Conservation (phyloP, 2,329 filamentous ascomycete species). For the Pseudovirgaria hyperparasitica region DNA sequence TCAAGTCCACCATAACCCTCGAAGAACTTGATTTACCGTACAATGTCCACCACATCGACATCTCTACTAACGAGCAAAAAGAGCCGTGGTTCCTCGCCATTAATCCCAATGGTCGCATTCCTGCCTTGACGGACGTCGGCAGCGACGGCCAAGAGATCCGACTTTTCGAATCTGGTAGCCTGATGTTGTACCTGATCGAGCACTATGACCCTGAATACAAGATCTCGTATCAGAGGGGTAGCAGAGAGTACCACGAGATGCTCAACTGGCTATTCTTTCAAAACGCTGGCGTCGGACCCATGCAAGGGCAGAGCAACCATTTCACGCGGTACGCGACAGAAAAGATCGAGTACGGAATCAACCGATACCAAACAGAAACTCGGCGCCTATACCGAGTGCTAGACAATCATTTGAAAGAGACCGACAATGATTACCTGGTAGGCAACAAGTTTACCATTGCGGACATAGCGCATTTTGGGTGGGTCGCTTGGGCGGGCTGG, state of each 20-base stretch:
- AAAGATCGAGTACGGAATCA: conserved; percentile 69
- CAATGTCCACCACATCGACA: conserved; percentile 38
- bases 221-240: conserved; percentile 62
- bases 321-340: conserved; percentile 74
- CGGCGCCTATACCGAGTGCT: conserved; percentile 69
- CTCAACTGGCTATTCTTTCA: conserved; percentile 64
- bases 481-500: conserved; percentile 51
- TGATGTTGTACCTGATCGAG: conserved; percentile 73
- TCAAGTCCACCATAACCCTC: conserved; percentile 77
- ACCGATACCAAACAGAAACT: conserved; percentile 73
- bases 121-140: conserved; percentile 64
- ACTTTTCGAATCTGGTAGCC: conserved; percentile 73
- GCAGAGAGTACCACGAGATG: conserved; percentile 64
- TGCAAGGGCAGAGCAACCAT: conserved; percentile 72
- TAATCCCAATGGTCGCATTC: conserved; percentile 88
- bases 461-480: conserved; percentile 71
- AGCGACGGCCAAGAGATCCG: conserved; percentile 59
- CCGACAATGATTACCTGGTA: conserved; percentile 38
- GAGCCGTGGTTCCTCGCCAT: conserved; percentile 80
- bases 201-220: conserved; percentile 73
- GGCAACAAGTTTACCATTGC: conserved; percentile 52
- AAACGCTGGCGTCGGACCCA: conserved; percentile 69
- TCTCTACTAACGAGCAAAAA: conserved; percentile 67
- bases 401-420: conserved; percentile 51
- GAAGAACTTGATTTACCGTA: conserved; percentile 56